Evolutionary conservation across 1,284 basidiomycete genomes (phyloP).

Genomic region (Coniophora puteana): DNA sequence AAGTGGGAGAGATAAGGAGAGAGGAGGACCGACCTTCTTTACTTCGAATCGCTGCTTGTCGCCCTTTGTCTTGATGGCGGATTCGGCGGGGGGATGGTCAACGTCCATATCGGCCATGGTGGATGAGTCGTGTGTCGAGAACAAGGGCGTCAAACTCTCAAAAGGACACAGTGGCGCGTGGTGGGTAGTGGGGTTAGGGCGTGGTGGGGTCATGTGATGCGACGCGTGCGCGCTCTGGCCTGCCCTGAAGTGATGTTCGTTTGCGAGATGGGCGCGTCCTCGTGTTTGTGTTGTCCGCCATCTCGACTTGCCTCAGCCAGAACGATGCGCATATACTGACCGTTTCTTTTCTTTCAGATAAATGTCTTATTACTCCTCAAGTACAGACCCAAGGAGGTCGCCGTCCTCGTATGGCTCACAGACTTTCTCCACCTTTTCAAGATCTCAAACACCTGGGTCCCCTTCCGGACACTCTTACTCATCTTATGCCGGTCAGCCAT

Average conservation of each 20-base stretch:
- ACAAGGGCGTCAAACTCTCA: background rate
- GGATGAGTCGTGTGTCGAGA: background rate
- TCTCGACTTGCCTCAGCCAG: constrained; percentile 3
- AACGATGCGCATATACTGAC: constrained; percentile 24
- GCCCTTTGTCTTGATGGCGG: constrained; percentile 40
- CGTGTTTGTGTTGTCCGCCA: constrained; percentile 20
- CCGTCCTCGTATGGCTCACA: constrained; percentile 48
- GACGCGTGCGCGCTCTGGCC: constrained; percentile 28
- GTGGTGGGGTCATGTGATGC: constrained; percentile 22
- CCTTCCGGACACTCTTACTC: constrained; percentile 40
- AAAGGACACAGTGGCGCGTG: background rate
- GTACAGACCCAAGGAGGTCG: constrained; percentile 37
- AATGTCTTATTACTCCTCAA: constrained; percentile 32
- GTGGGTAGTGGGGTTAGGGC: background rate
- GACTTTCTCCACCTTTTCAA: constrained; percentile 44
- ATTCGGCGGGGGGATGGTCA: constrained; percentile 47
- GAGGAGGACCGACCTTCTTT: constrained; percentile 72
- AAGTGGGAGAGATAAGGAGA: constrained; percentile 6
- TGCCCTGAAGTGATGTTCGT: constrained; percentile 29
- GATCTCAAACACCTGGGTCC: constrained; percentile 38
- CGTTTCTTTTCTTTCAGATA: constrained; percentile 15
- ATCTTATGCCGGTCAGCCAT: too few relatives aligned
- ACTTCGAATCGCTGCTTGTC: constrained; percentile 86
- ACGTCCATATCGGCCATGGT: constrained; percentile 81
- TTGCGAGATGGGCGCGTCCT: too few relatives aligned